Evolutionary conservation across 495 filamentous ascomycete genomes (phyloP).

Genomic region (Penicillium samsonianum): DNA sequence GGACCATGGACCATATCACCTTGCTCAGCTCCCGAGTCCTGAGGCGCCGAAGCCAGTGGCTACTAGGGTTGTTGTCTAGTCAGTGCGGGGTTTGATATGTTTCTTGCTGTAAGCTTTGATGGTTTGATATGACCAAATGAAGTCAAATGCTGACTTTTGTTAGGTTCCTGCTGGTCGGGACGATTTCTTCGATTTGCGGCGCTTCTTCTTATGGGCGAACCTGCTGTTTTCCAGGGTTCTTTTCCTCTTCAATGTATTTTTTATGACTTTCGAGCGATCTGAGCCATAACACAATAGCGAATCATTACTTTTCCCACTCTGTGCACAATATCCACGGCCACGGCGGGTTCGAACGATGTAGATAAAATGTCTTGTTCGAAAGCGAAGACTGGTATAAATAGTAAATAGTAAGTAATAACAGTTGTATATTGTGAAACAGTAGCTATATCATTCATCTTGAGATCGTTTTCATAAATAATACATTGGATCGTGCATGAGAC

Average conservation of each 20-base stretch:
- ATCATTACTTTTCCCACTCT: background rate
- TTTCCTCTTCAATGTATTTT: background rate
- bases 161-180: constrained; percentile 11
- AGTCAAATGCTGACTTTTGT: background rate
- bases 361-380: background rate
- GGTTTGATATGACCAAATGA: background rate
- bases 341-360: background rate
- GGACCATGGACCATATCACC: constrained; percentile 11
- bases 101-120: background rate
- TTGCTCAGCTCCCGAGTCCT: constrained; percentile 3
- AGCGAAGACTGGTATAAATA: background rate
- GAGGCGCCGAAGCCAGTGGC: constrained; percentile 3
- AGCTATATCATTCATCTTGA: background rate
- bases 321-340: background rate
- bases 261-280: constrained; percentile 10
- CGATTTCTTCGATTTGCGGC: background rate
- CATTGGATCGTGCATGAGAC: background rate
- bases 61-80: constrained; percentile 5
- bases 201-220: background rate
- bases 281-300: background rate
- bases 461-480: constrained; percentile 11
- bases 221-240: background rate
- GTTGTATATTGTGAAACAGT: background rate
- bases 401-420: background rate
- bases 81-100: background rate